A percentile compares a stretch with the other conserved stretches of the same genome.
phyloP scores from a whole-genome alignment of 2,329 filamentous ascomycete species.

The Penicillium sp. region DNA sequence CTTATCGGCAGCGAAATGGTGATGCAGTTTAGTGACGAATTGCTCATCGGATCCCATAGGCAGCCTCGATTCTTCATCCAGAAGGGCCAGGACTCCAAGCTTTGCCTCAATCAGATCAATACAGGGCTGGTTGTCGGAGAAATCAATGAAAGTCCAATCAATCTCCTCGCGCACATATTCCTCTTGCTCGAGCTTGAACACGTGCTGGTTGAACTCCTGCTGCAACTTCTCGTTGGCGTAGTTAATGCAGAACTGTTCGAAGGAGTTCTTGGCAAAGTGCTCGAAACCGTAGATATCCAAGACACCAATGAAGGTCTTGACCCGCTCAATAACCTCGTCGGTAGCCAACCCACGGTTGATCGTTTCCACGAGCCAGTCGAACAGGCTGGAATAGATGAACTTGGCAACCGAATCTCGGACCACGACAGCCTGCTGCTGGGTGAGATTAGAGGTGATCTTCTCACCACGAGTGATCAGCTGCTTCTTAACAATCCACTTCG shows the following conservation, averaged over 20 bases:
- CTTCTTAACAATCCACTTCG: constrained; percentile 99
- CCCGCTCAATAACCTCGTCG: constrained; percentile 80
- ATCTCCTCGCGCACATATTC: constrained; percentile 96
- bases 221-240: constrained; percentile 99
- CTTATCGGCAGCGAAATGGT: constrained; percentile 89
- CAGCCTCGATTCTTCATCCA: constrained; percentile 94
- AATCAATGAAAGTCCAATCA: constrained; percentile 99
- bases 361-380: constrained; percentile 98
- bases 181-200: constrained; percentile 98
- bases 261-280: constrained; percentile 99
- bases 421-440: constrained; percentile 89
- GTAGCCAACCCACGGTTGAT: constrained; percentile 92
- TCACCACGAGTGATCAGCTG: constrained; percentile 95
- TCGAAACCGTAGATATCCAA: constrained; percentile 99
- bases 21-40: constrained; percentile 94
- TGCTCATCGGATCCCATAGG: constrained; percentile 98
- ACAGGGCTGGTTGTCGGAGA: constrained; percentile 98
- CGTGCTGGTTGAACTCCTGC: constrained; percentile 98
- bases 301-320: constrained; percentile 93
- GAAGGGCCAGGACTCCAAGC: constrained; percentile 85
- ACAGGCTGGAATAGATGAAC: constrained; percentile 97
- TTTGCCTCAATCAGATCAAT: constrained; percentile 98
- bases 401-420: constrained; percentile 98
- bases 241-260: constrained; percentile 99
- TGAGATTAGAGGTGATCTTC: constrained; percentile 95